Percentiles rank a stretch among this genome's conserved stretches.
phyloP scores from a whole-genome alignment of 192 early-diverging fungal species.

The Linnemannia schmuckeri region DNA sequence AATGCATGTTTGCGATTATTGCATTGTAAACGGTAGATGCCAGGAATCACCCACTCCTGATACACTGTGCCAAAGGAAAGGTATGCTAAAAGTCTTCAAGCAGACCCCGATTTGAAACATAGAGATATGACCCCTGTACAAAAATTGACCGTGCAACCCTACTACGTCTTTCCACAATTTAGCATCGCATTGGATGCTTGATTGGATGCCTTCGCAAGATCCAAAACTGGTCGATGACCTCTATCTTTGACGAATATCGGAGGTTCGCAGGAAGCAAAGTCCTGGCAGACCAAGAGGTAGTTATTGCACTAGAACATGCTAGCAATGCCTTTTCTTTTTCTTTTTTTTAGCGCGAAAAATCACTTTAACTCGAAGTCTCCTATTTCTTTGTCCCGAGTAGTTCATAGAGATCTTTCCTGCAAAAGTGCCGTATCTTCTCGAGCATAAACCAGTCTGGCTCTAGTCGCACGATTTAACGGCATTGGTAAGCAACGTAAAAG shows the following conservation, averaged over 20 bases:
- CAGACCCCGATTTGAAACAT: background rate
- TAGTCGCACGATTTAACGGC: background rate
- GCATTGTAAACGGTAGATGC: constrained; percentile 28
- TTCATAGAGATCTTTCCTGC: constrained; percentile 71
- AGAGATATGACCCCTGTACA: background rate
- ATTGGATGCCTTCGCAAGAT: constrained; percentile 94
- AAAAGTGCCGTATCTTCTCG: constrained; percentile 59
- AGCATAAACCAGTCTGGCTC: constrained; percentile 66
- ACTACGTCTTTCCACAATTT: background rate
- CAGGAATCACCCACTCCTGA: constrained; percentile 74
- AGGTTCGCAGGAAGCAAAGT: constrained; percentile 93
- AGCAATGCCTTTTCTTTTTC: background rate
- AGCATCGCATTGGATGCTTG: constrained; percentile 94
- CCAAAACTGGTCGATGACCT: constrained; percentile 96
- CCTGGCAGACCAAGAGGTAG: constrained; percentile 94
- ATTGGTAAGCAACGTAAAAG: too few relatives aligned
- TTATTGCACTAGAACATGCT: background rate
- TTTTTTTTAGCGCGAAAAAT: background rate
- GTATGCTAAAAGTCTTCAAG: constrained; percentile 43
- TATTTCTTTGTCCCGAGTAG: constrained; percentile 21
- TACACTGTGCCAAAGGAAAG: constrained; percentile 97
- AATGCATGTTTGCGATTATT: background rate
- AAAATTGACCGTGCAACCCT: background rate
- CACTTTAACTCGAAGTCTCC: background rate
- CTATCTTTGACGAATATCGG: constrained; percentile 97